Evolutionary conservation across 1,284 basidiomycete genomes (phyloP).

Genomic region (Ceratobasidium sp.): DNA sequence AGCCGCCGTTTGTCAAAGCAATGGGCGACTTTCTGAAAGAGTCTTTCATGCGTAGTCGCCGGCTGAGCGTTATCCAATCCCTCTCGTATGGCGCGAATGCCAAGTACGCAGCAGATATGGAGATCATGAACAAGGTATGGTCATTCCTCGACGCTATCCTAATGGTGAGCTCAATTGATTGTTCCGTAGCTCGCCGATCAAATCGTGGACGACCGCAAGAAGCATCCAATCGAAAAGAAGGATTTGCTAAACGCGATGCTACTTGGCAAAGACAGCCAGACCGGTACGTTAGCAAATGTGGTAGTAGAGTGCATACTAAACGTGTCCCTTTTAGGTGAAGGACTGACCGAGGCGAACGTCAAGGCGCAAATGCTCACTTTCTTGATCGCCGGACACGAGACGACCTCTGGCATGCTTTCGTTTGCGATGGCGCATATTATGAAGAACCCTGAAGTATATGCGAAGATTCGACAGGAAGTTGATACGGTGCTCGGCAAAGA

Average conservation of each 20-base stretch:
- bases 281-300: constrained; percentile 37
- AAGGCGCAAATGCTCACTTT: constrained; percentile 48
- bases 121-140: constrained; percentile 43
- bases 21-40: constrained; percentile 44
- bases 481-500: constrained; percentile 45
- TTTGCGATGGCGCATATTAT: constrained; percentile 47
- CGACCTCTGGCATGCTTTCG: constrained; percentile 47
- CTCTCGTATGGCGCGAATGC: constrained; percentile 36
- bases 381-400: constrained; percentile 50
- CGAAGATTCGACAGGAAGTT: constrained; percentile 47
- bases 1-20: constrained; percentile 46
- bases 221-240: constrained; percentile 42
- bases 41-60: constrained; percentile 39
- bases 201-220: constrained; percentile 43
- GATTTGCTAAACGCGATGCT: constrained; percentile 49
- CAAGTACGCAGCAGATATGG: constrained; percentile 42
- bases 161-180: neutral
- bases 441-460: constrained; percentile 45
- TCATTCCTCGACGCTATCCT: neutral
- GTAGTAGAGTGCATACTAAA: neutral
- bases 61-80: constrained; percentile 41
- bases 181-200: constrained; percentile 8
- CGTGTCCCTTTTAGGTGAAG: constrained; percentile 38
- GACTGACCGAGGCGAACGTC: constrained; percentile 45
- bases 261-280: constrained; percentile 47